phyloP scores from a whole-genome alignment of 2,329 filamentous ascomycete species.

The Daldinia sp. region DNA sequence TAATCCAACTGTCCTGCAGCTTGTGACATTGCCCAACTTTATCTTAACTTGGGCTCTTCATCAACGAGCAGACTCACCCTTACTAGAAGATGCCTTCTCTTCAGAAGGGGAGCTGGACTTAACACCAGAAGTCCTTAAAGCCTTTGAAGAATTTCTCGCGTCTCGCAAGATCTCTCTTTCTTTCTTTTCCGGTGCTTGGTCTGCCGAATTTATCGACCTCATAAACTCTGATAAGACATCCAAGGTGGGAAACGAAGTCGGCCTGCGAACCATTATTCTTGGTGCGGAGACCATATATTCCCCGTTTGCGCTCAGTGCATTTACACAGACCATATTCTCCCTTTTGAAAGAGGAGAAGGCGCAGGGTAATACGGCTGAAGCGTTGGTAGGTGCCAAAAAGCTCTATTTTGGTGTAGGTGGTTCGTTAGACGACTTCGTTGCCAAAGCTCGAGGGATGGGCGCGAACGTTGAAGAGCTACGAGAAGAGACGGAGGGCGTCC shows the following conservation, averaged over 20 bases:
- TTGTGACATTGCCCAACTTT: slow-evolving; percentile 84
- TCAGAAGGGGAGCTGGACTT: slow-evolving; percentile 70
- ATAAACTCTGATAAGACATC: slow-evolving; percentile 53
- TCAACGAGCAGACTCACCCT: slow-evolving; percentile 53
- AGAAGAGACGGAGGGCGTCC: slow-evolving; percentile 71
- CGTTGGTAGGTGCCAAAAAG: slow-evolving; percentile 80
- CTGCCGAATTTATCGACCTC: slow-evolving; percentile 70
- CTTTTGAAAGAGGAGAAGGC: slow-evolving; percentile 57
- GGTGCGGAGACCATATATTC: slow-evolving; percentile 89
- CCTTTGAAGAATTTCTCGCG: slow-evolving; percentile 68
- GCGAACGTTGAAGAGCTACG: slow-evolving; percentile 63
- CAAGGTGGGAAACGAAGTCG: slow-evolving; percentile 45
- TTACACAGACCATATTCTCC: slow-evolving; percentile 73
- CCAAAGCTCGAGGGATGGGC: slow-evolving; percentile 63
- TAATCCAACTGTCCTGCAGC: slow-evolving; percentile 80
- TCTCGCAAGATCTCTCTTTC: slow-evolving; percentile 66
- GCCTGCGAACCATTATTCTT: slow-evolving; percentile 66
- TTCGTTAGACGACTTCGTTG: slow-evolving; percentile 80
- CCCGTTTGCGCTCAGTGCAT: slow-evolving; percentile 75
- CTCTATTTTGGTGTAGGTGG: slow-evolving; percentile 89
- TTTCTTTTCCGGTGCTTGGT: slow-evolving; percentile 83
- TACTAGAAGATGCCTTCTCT: slow-evolving; percentile 61
- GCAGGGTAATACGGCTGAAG: slow-evolving; percentile 62
- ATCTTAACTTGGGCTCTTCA: slow-evolving; percentile 75
- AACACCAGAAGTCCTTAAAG: slow-evolving; percentile 65